A percentile compares a stretch with the other conserved stretches of the same genome.
Evolutionary conservation across 2,329 filamentous ascomycete species (phyloP).

Genomic region (Exophiala bonariae): DNA sequence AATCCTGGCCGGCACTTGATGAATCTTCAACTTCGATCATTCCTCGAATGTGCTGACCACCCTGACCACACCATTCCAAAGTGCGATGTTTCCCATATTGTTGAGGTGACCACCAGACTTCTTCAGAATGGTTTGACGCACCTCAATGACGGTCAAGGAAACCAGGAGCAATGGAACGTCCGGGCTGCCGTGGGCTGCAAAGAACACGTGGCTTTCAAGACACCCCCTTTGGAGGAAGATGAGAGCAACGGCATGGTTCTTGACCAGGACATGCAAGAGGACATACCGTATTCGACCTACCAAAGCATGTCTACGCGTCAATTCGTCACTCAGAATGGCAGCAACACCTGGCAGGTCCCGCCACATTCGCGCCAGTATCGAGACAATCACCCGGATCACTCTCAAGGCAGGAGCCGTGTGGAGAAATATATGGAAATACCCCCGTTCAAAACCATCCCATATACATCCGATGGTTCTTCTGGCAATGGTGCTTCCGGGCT

Average conservation of each 20-base stretch:
- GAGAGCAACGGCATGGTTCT: constrained; percentile 10
- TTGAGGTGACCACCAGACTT: constrained; percentile 20
- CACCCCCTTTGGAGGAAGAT: constrained; percentile 15
- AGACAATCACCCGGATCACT: constrained; percentile 13
- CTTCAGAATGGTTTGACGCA: constrained; percentile 8
- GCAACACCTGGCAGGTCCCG: constrained; percentile 18
- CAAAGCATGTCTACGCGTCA: constrained; percentile 20
- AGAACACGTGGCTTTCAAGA: constrained; percentile 6
- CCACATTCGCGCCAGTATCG: constrained; percentile 21
- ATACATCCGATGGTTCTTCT: constrained; percentile 17
- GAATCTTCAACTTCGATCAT: constrained; percentile 21
- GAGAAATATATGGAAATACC: constrained; percentile 26
- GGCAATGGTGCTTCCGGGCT: constrained; percentile 4
- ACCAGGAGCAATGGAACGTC: constrained; percentile 20
- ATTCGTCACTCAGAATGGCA: constrained; percentile 21
- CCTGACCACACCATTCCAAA: constrained; percentile 11
- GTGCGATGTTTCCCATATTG: constrained; percentile 23
- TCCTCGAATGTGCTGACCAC: constrained; percentile 23
- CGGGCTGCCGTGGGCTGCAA: background rate
- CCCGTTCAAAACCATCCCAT: constrained; percentile 21
- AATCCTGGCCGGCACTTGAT: constrained; percentile 23
- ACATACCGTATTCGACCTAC: constrained; percentile 19
- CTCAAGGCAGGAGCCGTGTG: constrained; percentile 5
- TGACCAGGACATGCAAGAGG: constrained; percentile 8
- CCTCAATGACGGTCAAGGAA: background rate